Conservation (phyloP, 106 monocot genomes). For the Allium cepa region DNA sequence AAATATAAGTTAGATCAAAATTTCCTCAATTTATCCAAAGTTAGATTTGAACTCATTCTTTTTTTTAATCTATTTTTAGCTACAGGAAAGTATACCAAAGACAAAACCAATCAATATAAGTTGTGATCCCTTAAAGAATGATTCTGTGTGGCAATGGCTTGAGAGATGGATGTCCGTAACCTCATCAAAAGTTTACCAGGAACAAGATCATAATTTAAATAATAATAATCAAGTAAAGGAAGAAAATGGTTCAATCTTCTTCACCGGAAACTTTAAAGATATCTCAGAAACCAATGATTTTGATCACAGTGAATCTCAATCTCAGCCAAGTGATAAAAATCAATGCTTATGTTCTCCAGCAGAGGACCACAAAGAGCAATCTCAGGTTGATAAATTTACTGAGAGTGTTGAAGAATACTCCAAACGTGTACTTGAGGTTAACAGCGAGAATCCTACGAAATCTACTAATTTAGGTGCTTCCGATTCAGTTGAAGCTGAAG, state of each 20-base stretch:
- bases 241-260: not conserved
- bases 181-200: conserved; percentile 16
- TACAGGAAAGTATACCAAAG: conserved; percentile 51
- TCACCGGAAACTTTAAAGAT: not conserved
- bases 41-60: not conserved
- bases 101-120: conserved; percentile 48
- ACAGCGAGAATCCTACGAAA: conserved; percentile 17
- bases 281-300: conserved; percentile 3
- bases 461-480: conserved; percentile 7
- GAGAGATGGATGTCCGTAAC: conserved; percentile 79
- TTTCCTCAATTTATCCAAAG: not conserved
- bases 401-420: not conserved
- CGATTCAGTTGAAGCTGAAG: conserved; percentile 43
- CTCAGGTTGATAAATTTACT: conserved; percentile 11
- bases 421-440: not conserved
- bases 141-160: conserved; percentile 82
- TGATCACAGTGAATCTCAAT: conserved; percentile 14
- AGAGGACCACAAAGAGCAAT: conserved; percentile 18
- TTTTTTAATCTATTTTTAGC: conserved; percentile 17
- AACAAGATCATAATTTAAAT: conserved; percentile 4
- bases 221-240: not conserved
- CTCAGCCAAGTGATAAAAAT: conserved; percentile 4
- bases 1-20: not conserved
- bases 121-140: conserved; percentile 62
- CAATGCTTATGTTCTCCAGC: conserved; percentile 4